Evolutionary conservation across 1,284 basidiomycete species (phyloP).

Genomic region (Naganishia sp.): DNA sequence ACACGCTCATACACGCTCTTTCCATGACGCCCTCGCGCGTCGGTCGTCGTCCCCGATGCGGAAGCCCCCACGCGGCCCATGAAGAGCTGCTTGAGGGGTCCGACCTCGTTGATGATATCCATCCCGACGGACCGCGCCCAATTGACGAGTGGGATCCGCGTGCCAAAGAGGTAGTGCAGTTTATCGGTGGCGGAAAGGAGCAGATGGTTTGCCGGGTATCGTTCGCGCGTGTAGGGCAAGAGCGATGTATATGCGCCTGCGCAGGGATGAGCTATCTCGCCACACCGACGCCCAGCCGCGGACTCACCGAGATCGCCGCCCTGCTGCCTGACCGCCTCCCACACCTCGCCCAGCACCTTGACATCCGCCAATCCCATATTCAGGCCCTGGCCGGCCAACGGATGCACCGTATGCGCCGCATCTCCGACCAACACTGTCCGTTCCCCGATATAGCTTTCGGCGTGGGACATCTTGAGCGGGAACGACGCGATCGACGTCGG

Average conservation of each 20-base stretch:
- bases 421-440: slow-evolving; percentile 91
- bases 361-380: slow-evolving; percentile 91
- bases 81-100: slow-evolving; percentile 73
- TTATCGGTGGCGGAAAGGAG: slow-evolving; percentile 82
- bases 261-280: slow-evolving; percentile 3
- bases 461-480: slow-evolving; percentile 84
- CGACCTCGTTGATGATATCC: slow-evolving; percentile 88
- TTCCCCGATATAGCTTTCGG: slow-evolving; percentile 74
- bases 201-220: slow-evolving; percentile 82
- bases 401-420: slow-evolving; percentile 93
- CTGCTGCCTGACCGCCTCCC: slow-evolving; percentile 60
- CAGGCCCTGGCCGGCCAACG: slow-evolving; percentile 94
- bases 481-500: slow-evolving; percentile 81
- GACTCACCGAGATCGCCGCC: slow-evolving; percentile 76
- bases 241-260: slow-evolving; percentile 78
- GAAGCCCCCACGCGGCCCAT: slow-evolving; percentile 74
- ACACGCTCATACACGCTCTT: slow-evolving; percentile 36
- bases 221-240: slow-evolving; percentile 70
- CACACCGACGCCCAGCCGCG: not conserved
- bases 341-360: slow-evolving; percentile 65
- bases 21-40: slow-evolving; percentile 32
- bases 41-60: slow-evolving; percentile 15
- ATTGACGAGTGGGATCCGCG: slow-evolving; percentile 67
- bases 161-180: slow-evolving; percentile 78
- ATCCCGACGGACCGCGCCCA: slow-evolving; percentile 82